Percentiles rank a stretch among this genome's conserved stretches.
These are phyloP conservation scores for Cryoendolithus antarcticus DNA, from an alignment of 2,329 filamentous ascomycete genomes.

Conservation along the genomic window DNA sequence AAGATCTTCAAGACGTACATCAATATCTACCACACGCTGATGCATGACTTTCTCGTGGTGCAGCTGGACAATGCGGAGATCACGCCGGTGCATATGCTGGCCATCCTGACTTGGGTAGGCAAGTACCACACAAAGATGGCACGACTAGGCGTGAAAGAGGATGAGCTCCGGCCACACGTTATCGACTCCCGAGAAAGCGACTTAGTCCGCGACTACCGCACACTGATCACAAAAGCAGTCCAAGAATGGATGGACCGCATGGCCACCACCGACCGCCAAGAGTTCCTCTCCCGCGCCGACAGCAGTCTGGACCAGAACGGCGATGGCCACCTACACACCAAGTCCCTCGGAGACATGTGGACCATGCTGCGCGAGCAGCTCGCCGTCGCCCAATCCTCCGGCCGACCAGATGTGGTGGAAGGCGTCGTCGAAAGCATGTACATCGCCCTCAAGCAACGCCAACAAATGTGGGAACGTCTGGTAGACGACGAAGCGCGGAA, in stretches of 20 bases:
- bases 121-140: constrained; percentile 95
- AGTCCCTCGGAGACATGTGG: constrained; percentile 89
- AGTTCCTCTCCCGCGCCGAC: constrained; percentile 65
- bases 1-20: constrained; percentile 85
- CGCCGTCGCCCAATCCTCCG: constrained; percentile 68
- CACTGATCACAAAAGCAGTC: constrained; percentile 87
- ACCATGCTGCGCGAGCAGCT: constrained; percentile 93
- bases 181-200: constrained; percentile 84
- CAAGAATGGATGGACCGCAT: constrained; percentile 98
- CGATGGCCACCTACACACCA: constrained; percentile 83
- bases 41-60: constrained; percentile 83
- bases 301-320: constrained; percentile 78
- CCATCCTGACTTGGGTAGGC: constrained; percentile 88
- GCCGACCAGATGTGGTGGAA: constrained; percentile 81
- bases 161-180: constrained; percentile 71
- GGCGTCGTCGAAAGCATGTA: constrained; percentile 97
- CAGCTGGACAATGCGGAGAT: constrained; percentile 75
- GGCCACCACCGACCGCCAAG: constrained; percentile 65
- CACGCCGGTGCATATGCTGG: constrained; percentile 76
- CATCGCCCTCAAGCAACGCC: constrained; percentile 66
- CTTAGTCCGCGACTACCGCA: constrained; percentile 83
- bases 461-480: constrained; percentile 76
- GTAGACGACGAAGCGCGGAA: constrained; percentile 72
- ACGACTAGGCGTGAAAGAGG: constrained; percentile 64
- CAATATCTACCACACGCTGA: constrained; percentile 80